Percentiles rank a stretch among this genome's conserved stretches.
Conservation (phyloP, 164 flowering plant genomes). For the Houttuynia cordata region DNA sequence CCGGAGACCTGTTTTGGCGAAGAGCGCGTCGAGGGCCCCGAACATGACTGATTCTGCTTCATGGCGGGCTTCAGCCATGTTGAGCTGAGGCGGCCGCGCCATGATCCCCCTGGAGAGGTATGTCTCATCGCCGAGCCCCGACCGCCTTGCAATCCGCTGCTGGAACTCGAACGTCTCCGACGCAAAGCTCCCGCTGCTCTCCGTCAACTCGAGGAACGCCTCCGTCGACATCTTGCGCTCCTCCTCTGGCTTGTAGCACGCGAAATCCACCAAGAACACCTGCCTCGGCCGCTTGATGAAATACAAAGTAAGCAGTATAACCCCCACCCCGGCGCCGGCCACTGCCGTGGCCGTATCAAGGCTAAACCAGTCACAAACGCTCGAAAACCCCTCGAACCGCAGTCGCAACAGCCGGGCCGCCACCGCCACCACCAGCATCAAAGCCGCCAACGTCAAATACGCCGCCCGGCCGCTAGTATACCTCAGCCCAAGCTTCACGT, state of each 20-base stretch:
- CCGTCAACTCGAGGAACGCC: constrained; percentile 53
- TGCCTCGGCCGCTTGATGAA: constrained; percentile 37
- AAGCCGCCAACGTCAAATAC: not conserved
- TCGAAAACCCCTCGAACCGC: not conserved
- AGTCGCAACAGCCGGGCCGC: not conserved
- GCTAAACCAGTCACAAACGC: no score
- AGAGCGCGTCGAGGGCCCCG: constrained; percentile 58
- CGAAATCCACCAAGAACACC: constrained; percentile 55
- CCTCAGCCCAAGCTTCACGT: constrained; percentile 60
- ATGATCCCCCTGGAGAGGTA: constrained; percentile 55
- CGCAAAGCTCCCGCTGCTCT: constrained; percentile 36
- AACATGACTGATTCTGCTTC: constrained; percentile 87
- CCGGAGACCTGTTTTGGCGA: constrained; percentile 42
- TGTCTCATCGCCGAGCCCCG: constrained; percentile 80
- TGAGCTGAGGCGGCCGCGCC: constrained; percentile 41
- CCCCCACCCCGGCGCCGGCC: not conserved
- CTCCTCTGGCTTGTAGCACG: constrained; percentile 66
- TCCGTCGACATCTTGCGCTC: constrained; percentile 41
- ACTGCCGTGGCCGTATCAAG: not conserved
- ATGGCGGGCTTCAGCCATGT: constrained; percentile 54
- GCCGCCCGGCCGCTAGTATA: constrained; percentile 18
- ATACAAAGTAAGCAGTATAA: constrained; percentile 21
- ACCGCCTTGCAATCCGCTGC: constrained; percentile 35
- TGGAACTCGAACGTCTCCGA: constrained; percentile 55
- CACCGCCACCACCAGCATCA: not conserved